These are phyloP conservation scores for Litsea cubeba DNA, from an alignment of 164 flowering plant genomes.

Conservation along the genomic window DNA sequence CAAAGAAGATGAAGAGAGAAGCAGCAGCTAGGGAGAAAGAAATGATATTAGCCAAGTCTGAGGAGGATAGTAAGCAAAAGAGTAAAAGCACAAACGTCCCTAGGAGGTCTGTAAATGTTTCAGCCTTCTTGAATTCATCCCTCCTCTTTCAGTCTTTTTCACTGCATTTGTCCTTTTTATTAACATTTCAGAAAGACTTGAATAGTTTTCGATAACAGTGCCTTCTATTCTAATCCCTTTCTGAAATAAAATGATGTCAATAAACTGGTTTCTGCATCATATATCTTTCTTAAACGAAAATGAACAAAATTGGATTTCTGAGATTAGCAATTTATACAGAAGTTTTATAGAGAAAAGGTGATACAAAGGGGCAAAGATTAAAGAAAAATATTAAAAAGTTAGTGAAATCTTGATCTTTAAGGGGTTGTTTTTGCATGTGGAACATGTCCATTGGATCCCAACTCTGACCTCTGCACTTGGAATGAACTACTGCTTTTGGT, in stretches of 20 bases:
- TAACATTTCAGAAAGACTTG: not conserved
- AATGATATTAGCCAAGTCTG: slow-evolving; percentile 25
- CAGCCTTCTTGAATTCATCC: not conserved
- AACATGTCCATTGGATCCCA: too few relatives aligned
- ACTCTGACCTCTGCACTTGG: too few relatives aligned
- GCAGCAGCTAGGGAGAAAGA: slow-evolving; percentile 60
- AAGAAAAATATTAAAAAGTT: too few relatives aligned
- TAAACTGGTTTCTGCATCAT: not conserved
- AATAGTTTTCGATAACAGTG: not conserved
- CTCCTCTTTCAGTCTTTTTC: not conserved
- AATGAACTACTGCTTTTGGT: too few relatives aligned
- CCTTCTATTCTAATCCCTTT: not conserved
- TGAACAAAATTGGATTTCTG: not conserved
- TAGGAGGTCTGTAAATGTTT: slow-evolving; percentile 34
- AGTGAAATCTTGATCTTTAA: not conserved
- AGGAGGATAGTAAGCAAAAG: slow-evolving; percentile 35
- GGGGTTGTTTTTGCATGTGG: too few relatives aligned
- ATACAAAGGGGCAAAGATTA: too few relatives aligned
- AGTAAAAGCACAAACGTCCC: slow-evolving; percentile 28
- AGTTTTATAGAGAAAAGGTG: too few relatives aligned
- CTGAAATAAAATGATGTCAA: not conserved
- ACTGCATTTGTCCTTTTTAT: not conserved
- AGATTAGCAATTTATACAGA: too few relatives aligned
- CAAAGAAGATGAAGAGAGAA: slow-evolving; percentile 65
- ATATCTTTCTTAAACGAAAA: not conserved